A percentile compares a stretch with the other conserved stretches of the same genome.
These are phyloP conservation scores for Fusarium albosuccineum DNA, from an alignment of 2,329 filamentous ascomycete species.

Conservation along the genomic window DNA sequence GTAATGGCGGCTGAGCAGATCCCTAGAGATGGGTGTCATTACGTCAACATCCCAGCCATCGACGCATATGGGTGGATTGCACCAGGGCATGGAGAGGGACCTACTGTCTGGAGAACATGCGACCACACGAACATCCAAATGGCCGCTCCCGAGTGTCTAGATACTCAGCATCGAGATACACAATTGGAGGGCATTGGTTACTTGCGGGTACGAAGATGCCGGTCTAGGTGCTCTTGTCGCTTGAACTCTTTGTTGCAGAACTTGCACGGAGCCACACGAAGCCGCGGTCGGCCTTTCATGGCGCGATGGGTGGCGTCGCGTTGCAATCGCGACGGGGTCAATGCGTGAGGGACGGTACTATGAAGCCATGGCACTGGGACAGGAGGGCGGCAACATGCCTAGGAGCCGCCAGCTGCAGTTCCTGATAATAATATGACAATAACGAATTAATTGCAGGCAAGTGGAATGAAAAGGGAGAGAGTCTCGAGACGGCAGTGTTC, in stretches of 20 bases:
- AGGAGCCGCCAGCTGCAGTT: neutral
- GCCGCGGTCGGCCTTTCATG: conserved; percentile 29
- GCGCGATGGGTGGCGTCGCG: neutral
- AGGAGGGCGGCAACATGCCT: neutral
- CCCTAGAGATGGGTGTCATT: neutral
- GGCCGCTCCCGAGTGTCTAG: conserved; percentile 4
- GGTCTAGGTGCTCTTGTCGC: conserved; percentile 49
- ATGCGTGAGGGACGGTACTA: neutral
- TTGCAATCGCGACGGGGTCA: neutral
- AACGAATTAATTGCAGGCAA: conserved; percentile 1
- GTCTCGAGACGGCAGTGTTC: neutral
- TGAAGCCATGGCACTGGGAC: neutral
- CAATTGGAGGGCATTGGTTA: neutral
- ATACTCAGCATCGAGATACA: neutral
- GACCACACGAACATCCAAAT: conserved; percentile 1
- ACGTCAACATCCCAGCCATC: neutral
- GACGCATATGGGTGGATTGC: neutral
- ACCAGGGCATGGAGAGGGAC: neutral
- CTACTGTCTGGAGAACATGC: conserved; percentile 1
- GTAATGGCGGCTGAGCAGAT: neutral
- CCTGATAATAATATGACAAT: too few species aligned
- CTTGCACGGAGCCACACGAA: conserved; percentile 43
- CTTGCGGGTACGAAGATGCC: neutral
- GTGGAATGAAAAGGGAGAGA: neutral
- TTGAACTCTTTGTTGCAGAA: conserved; percentile 50